Evolutionary conservation across 2,329 filamentous ascomycete genomes (phyloP), one percentile per base, ranked within the genome.

Genomic region (Lachnellula suecica): DNA sequence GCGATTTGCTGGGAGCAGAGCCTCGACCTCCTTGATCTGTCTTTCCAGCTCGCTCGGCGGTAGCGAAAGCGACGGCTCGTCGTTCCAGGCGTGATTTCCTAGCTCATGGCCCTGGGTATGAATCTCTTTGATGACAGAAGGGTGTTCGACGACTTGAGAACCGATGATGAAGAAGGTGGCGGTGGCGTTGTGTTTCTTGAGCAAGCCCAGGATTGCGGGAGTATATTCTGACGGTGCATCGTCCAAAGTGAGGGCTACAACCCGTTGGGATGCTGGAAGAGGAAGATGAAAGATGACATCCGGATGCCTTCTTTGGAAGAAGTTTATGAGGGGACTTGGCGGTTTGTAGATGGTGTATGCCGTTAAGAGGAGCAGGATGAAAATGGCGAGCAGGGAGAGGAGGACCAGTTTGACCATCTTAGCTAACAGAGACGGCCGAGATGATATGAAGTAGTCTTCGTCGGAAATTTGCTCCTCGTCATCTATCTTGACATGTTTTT

Each of bases 111-210:
- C 85, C 44, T 71, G 74, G 34, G 74, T 72, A n/a, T 89, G 74
- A 1, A 88, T 72, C 35, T 80, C 74, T 40, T 76, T 70, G 27
- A 91, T 74, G 3, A 78, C 69, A 5, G 74, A 71, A 64, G 85
- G 78, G 3, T 73, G 69, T 2, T 79, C 81, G 0, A 74, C 60
- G 9, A 90, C 84, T 72, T 96, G 91, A 2, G 79, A 79, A 8
- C 91, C 91, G 62, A 96, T 96, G 27, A 95, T 79, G 70, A 96
- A 97, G 69, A 96, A 94, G 0, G 91, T 96, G 0, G 91, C 91
- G 19, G 77, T 82, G 13, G 87, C 89, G 51, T 79, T 77, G 64
- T 90, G 78, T 22, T 75, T 74, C 48, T 76, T 73, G n/a, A 96
- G 76, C 0, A 89, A 72, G 40, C 82, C 72, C 49, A 91, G 72